Evolutionary conservation across 1,139 yeast species (phyloP).

Genomic region (Debaryomyces sp.): DNA sequence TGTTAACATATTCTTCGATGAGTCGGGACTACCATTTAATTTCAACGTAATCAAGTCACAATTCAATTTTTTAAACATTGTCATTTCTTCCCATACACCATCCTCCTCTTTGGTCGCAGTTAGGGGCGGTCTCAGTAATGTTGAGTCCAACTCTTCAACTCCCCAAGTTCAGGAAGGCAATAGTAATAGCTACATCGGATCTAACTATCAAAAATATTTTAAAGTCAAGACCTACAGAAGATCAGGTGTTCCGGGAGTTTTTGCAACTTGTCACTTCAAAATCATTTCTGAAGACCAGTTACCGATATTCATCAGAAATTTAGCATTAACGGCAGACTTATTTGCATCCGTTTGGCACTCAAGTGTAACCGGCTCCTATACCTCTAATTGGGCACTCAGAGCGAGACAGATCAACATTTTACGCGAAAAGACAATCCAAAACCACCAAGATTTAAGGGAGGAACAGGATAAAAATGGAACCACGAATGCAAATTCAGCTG

Average conservation of each 20-base stretch:
- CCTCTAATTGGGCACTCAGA: conserved; percentile 69
- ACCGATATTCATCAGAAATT: conserved; percentile 65
- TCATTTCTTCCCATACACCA: conserved; percentile 64
- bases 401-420: conserved; percentile 58
- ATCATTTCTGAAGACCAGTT: conserved; percentile 62
- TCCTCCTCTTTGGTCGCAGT: conserved; percentile 8
- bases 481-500: conserved; percentile 7
- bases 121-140: background rate
- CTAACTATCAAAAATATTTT: conserved; percentile 34
- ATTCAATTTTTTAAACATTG: conserved; percentile 81
- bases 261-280: conserved; percentile 77
- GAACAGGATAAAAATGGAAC: conserved; percentile 19
- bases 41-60: conserved; percentile 76
- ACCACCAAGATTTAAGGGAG: conserved; percentile 28
- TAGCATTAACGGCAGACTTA: conserved; percentile 67
- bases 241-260: conserved; percentile 73
- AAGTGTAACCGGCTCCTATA: conserved; percentile 47
- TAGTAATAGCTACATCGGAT: background rate
- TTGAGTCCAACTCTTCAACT: conserved; percentile 1
- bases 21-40: conserved; percentile 64
- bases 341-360: conserved; percentile 79
- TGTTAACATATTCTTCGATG: conserved; percentile 80
- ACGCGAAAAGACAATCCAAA: conserved; percentile 42
- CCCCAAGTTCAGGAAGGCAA: background rate
- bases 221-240: conserved; percentile 66